A percentile compares a stretch with the other conserved stretches of the same genome.
phyloP scores from a whole-genome alignment of 441 rosid species.

The Aquilaria agallochum region DNA sequence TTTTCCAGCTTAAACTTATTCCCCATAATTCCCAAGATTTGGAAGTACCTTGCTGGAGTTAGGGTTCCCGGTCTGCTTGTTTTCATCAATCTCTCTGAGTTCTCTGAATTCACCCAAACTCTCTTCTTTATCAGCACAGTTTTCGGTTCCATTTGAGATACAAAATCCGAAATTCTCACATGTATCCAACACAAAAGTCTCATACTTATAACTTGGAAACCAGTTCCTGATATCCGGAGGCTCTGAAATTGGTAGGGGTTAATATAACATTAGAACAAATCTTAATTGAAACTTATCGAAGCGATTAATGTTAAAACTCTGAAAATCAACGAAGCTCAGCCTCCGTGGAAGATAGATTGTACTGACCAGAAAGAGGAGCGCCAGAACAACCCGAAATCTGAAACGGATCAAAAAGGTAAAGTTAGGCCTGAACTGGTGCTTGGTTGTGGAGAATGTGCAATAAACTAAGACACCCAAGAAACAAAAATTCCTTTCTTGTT shows the following conservation, averaged over 20 bases:
- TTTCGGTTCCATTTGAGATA: conserved; percentile 14
- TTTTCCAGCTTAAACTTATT: too few relatives aligned
- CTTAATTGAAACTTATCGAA: neutral
- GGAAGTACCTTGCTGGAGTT: too few relatives aligned
- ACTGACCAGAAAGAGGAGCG: conserved; percentile 22
- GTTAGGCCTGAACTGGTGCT: too few relatives aligned
- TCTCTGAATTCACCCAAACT: too few relatives aligned
- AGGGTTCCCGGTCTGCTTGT: too few relatives aligned
- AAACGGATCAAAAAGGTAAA: neutral
- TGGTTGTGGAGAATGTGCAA: neutral
- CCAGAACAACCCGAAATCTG: conserved; percentile 16
- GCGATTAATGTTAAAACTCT: neutral
- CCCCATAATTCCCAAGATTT: too few relatives aligned
- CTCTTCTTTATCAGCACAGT: neutral
- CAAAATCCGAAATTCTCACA: conserved; percentile 18
- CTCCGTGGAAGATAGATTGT: neutral
- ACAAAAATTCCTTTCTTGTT: neutral
- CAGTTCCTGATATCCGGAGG: conserved; percentile 50
- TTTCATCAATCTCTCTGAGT: too few relatives aligned
- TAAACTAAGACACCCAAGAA: neutral
- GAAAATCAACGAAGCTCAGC: neutral
- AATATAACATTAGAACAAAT: neutral
- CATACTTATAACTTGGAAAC: conserved; percentile 44
- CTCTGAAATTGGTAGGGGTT: conserved; percentile 21
- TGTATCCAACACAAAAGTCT: conserved; percentile 36